Evolutionary conservation across 208 protist genomes (phyloP), one percentile per base, ranked within the genome.

Genomic region (Blechomonas ayalai): DNA sequence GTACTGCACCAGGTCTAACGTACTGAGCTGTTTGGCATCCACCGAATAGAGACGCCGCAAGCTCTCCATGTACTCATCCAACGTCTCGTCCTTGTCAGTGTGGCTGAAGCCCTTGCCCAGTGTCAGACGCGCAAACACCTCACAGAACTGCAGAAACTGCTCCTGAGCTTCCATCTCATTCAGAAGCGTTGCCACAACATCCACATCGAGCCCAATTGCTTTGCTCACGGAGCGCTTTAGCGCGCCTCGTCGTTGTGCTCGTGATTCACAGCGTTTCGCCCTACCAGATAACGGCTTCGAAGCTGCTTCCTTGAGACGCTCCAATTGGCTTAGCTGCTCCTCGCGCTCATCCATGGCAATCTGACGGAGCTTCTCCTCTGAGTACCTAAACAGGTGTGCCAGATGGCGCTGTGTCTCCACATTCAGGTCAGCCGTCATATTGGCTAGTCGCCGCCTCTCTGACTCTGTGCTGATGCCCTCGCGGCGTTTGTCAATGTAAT

Each of bases 1-100:
- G 61, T 89, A 92, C 67, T 89, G 83, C 62, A 92, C 80, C 3
- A 79, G 76, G 38, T 92, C 83, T 4, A 92, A 59, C 27, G 71
- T 84, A 44, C 76, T 70, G 12, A 88, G 51, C 34, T 54, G 44
- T 5, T 49, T 25, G 2, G 83, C 66, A 34, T 92, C 75, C 6
- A 86, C 75, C 2, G 79, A 86, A 52, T 89, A 88, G 23, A 92
- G 66, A 28, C 55, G 59, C 25, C 58, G 55, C 3, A 92, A 46
- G 38, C 67, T 80, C 36, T 76, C 73, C 28, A 69, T 74, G 77
- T 88, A 91, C 4, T 61, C 82, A 23, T 85, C 74, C 24, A 91
- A 63, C 19, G 27, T 29, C 52, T 91, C 82, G 45, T 91, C 82
- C 26, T 48, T 42, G 1, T 44, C 24, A 18, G 61, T 70, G 46